Base-by-base conservation (phyloP, 306 rosid genomes). In the Cucumis cinereus region DNA sequence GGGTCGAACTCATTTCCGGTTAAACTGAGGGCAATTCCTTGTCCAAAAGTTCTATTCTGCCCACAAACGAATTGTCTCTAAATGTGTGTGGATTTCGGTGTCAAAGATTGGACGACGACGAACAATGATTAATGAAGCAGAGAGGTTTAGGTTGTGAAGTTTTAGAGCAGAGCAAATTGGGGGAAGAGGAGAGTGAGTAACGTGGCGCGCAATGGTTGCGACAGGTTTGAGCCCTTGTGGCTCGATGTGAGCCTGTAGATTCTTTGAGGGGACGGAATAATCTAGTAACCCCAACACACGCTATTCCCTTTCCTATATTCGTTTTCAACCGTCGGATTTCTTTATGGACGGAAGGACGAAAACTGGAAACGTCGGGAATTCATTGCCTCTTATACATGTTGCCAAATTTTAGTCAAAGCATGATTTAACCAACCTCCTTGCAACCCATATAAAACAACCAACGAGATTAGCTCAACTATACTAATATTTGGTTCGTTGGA, bases 1-100 rank as follows among this genome's bases (percentile, higher is more conserved):
- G 24, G 11, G 85, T 28, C 17, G 93, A 79, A 86, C 86, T 92
- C 97, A 92, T 92, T 83, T 77, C 57, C 57, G 75, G 24, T 70
- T 2, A 24, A 60, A 11, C 40, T 70, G 4, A 4, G 0, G 0
- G n/a, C 56, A 70, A 47, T 45, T 70, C 75, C 57, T 70, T 24
- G 40, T 47, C 4, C 38, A 15, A 22, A 10, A 40, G 33, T 66
- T 40, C 19, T 35, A 36, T 36, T 45, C 5, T 13, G 12, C 50
- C 12, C 1, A 14, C 54, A 10, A 22, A 67, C 7, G 15, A 19
- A 16, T 20, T 64, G 2, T 40, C n/a, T 41, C 73, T 41, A 1
- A n/a, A 20, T 11, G 43, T 20, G 30, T 41, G 8, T 41, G 6
- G 55, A 0, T 68, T 20, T 23, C 6, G 36, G 22, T 69, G 13